Conservation (phyloP, 176 grass and related monocot genomes). For the Metroxylon sagu region DNA sequence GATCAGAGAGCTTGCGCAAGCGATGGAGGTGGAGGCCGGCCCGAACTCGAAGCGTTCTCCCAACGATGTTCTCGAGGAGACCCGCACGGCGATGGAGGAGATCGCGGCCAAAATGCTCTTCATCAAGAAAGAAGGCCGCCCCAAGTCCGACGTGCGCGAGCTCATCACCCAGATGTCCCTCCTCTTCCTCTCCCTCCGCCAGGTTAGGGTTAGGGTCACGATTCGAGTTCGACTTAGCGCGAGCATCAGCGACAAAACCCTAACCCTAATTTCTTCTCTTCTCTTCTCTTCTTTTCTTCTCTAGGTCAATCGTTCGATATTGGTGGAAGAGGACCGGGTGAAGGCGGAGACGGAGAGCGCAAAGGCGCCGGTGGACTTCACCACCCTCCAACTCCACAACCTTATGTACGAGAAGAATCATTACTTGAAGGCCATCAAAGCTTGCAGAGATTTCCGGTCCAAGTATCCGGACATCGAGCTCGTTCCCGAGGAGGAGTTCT, state of each 20-base stretch:
- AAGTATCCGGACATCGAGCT: constrained; percentile 89
- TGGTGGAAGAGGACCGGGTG: constrained; percentile 84
- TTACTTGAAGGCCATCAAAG: constrained; percentile 88
- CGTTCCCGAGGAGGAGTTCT: constrained; percentile 82
- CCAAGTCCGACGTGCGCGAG: constrained; percentile 76
- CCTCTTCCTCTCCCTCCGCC: constrained; percentile 76
- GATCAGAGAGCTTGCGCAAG: constrained; percentile 15
- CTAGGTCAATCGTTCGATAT: constrained; percentile 77
- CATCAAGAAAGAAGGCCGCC: constrained; percentile 62
- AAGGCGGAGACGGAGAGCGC: constrained; percentile 76
- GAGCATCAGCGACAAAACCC: constrained; percentile 13
- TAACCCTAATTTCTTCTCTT: constrained; percentile 22
- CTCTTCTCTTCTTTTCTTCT: neutral
- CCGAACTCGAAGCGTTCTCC: constrained; percentile 20
- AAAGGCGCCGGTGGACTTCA: constrained; percentile 87
- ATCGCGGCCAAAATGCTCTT: constrained; percentile 61
- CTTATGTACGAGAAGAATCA: constrained; percentile 98
- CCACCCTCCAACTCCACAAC: constrained; percentile 83
- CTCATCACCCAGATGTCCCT: constrained; percentile 91
- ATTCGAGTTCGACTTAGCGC: no score
- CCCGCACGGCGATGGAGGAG: constrained; percentile 63
- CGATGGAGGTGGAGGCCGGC: constrained; percentile 48
- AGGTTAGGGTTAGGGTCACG: constrained; percentile 15
- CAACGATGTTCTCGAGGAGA: constrained; percentile 57
- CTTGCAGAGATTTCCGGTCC: constrained; percentile 72